phyloP scores from a whole-genome alignment of 2,329 filamentous ascomycete genomes.

The Colletotrichum sp. region DNA sequence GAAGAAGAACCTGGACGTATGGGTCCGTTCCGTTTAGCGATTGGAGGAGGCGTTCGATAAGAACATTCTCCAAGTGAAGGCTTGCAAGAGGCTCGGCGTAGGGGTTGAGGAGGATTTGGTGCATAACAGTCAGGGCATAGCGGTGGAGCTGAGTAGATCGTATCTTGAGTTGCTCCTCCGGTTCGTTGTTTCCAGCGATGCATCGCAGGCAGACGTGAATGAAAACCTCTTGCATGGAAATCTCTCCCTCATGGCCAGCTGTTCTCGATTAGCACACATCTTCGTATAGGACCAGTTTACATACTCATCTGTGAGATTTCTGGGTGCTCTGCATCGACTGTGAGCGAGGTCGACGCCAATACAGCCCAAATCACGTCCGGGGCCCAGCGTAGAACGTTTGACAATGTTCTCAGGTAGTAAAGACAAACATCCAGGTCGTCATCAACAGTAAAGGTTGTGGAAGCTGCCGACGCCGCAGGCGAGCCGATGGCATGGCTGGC shows the following conservation, averaged over 20 bases:
- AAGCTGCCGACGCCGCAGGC: constrained; percentile 28
- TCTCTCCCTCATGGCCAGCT: constrained; percentile 60
- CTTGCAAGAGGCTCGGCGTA: constrained; percentile 63
- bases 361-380: constrained; percentile 74
- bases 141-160: constrained; percentile 73
- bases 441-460: constrained; percentile 50
- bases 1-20: constrained; percentile 76
- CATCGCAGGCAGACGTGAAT: constrained; percentile 69
- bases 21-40: constrained; percentile 68
- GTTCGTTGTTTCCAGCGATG: constrained; percentile 50
- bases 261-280: constrained; percentile 24
- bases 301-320: constrained; percentile 56
- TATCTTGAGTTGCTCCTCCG: constrained; percentile 42
- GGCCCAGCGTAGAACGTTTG: constrained; percentile 73
- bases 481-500: constrained; percentile 27
- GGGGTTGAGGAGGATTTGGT: constrained; percentile 71
- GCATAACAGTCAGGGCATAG: constrained; percentile 71
- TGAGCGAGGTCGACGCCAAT: constrained; percentile 66
- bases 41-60: constrained; percentile 72
- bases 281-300: constrained; percentile 30
- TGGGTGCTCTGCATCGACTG: constrained; percentile 49
- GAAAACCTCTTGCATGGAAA: constrained; percentile 72
- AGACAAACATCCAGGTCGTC: constrained; percentile 79
- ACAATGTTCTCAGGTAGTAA: constrained; percentile 79
- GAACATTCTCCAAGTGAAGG: constrained; percentile 71